A percentile compares a stretch with the other conserved stretches of the same genome.
Evolutionary conservation across 2,329 filamentous ascomycete species (phyloP).

Genomic region (Aaosphaeria pasadenensis): DNA sequence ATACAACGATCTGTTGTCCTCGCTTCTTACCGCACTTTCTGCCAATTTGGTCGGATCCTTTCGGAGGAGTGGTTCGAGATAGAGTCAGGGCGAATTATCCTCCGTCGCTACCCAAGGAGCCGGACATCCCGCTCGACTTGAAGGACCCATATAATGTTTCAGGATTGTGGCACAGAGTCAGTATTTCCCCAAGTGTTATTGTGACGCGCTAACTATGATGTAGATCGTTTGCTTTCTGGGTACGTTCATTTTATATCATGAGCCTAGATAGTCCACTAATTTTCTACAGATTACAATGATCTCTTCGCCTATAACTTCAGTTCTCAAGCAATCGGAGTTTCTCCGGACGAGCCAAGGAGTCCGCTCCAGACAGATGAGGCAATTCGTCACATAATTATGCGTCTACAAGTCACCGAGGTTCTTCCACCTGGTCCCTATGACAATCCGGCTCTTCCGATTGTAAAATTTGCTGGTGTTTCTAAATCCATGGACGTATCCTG

Average conservation of each 20-base stretch:
- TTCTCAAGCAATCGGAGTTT: conserved; percentile 16
- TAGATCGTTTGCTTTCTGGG: conserved; percentile 45
- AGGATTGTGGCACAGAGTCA: conserved; percentile 68
- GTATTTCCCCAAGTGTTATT: conserved; percentile 12
- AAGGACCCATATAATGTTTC: conserved; percentile 69
- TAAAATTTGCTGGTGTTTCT: conserved; percentile 64
- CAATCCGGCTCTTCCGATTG: conserved; percentile 59
- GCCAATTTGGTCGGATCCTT: conserved; percentile 27
- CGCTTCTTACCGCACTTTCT: conserved; percentile 18
- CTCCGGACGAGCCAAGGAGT: conserved; percentile 40
- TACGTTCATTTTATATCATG: conserved; percentile 17
- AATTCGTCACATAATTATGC: conserved; percentile 67
- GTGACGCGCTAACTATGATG: conserved; percentile 6
- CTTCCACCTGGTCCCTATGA: conserved; percentile 59
- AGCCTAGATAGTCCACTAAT: conserved; percentile 3
- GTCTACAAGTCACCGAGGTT: conserved; percentile 59
- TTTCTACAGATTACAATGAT: conserved; percentile 63
- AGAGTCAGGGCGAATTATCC: conserved; percentile 7
- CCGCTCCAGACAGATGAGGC: conserved; percentile 64
- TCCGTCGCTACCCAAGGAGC: conserved; percentile 17
- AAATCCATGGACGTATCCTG: conserved; percentile 61
- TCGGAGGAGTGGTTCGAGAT: conserved; percentile 24
- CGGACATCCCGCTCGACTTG: conserved; percentile 47
- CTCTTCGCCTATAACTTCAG: conserved; percentile 71
- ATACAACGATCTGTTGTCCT: conserved; percentile 40